These are phyloP conservation scores for Lichenothelia convexa DNA, from an alignment of 495 filamentous ascomycete genomes.

Conservation along the genomic window DNA sequence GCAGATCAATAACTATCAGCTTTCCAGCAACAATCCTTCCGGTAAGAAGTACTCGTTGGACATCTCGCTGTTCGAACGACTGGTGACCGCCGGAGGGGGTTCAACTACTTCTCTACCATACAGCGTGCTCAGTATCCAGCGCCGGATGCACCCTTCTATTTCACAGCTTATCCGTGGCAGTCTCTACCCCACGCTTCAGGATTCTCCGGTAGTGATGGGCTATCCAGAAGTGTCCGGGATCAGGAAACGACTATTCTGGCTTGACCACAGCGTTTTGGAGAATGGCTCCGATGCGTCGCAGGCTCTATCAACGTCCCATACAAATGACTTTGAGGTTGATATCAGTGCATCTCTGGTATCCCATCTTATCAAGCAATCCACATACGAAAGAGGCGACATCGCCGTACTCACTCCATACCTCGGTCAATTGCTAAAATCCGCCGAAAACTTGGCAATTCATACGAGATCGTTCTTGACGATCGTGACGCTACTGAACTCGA, in stretches of 20 bases:
- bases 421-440: slow-evolving; percentile 49
- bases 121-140: slow-evolving; percentile 42
- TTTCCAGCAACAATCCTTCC: slow-evolving; percentile 36
- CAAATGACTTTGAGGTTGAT: slow-evolving; percentile 49
- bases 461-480: slow-evolving; percentile 48
- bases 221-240: slow-evolving; percentile 50
- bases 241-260: slow-evolving; percentile 50
- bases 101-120: slow-evolving; percentile 28
- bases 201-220: slow-evolving; percentile 29
- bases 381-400: slow-evolving; percentile 48
- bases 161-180: slow-evolving; percentile 39
- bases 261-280: slow-evolving; percentile 46
- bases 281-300: slow-evolving; percentile 21
- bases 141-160: slow-evolving; percentile 63
- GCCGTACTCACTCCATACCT: slow-evolving; percentile 65
- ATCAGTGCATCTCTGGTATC: slow-evolving; percentile 47
- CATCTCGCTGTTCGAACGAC: slow-evolving; percentile 48
- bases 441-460: slow-evolving; percentile 29
- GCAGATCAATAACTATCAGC: slow-evolving; percentile 43
- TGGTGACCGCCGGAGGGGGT: slow-evolving; percentile 29
- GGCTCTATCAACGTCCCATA: slow-evolving; percentile 35
- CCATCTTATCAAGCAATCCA: slow-evolving; percentile 55
- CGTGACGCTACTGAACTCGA: slow-evolving; percentile 45
- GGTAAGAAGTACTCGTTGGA: slow-evolving; percentile 44
- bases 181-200: slow-evolving; percentile 45